These are phyloP conservation scores for Pleurotus giganteus DNA, from an alignment of 768 basidiomycete species.

Conservation along the genomic window DNA sequence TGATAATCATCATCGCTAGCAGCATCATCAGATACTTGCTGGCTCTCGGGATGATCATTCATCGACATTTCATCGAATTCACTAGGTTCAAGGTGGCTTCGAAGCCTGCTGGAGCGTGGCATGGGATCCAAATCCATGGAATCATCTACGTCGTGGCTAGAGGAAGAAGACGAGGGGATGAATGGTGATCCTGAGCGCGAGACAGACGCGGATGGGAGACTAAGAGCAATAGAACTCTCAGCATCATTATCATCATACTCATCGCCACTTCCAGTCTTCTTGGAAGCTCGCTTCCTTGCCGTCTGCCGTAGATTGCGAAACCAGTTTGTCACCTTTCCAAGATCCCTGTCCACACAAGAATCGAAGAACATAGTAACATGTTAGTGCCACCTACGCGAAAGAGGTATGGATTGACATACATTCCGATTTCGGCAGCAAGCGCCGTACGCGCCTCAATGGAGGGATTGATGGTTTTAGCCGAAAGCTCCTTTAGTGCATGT, in stretches of 20 bases:
- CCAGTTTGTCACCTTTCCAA: constrained; percentile 87
- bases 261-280: constrained; percentile 41
- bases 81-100: neutral
- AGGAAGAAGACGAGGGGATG: constrained; percentile 48
- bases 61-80: constrained; percentile 5
- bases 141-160: constrained; percentile 36
- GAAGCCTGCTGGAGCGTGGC: constrained; percentile 15
- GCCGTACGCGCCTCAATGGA: constrained; percentile 78
- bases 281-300: constrained; percentile 68
- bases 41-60: constrained; percentile 37
- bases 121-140: constrained; percentile 46
- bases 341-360: constrained; percentile 46
- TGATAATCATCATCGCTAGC: constrained; percentile 71
- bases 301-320: constrained; percentile 84
- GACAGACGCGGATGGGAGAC: constrained; percentile 36
- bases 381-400: neutral
- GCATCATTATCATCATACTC: constrained; percentile 37
- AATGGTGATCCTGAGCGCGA: constrained; percentile 56
- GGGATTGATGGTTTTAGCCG: constrained; percentile 65
- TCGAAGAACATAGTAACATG: neutral
- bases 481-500: constrained; percentile 69
- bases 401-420: constrained; percentile 41
- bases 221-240: constrained; percentile 16
- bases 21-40: constrained; percentile 46
- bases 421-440: constrained; percentile 74